Evolutionary conservation across 805 yeast genomes (phyloP), one percentile per base, ranked within the genome.

Genomic region (Sugiyamaella boreocaroliniensis): DNA sequence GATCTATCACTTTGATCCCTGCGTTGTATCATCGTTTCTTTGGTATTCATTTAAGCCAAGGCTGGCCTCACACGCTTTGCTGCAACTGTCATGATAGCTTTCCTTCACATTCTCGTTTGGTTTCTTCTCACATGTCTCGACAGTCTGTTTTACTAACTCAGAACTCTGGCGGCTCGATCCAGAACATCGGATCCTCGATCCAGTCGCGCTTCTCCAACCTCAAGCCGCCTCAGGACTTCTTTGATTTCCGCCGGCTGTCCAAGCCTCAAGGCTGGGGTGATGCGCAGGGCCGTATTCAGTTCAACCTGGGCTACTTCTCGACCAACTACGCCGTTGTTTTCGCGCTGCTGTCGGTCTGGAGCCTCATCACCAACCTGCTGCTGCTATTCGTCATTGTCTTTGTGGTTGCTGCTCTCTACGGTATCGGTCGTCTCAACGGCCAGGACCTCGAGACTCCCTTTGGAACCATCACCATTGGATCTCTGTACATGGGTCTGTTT

Each of bases 241-340:
- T 93, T 65, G 97, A 93, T 68, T 71, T 86, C 65, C 86, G 89
- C 70, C 83, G 96, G 67, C 69, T 93, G 56, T 86, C 96, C 40
- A 89, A 89, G 68, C 99, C 99, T 18, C 82, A 80, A 51, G 89
- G 89, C 69, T 85, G 89, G 68, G 82, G 85, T 47, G 99, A 93
- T 60, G 75, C 86, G 48, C 99, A 93, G 72, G 80, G 86, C 61
- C 82, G 99, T 69, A 88, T 92, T 43, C 72, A 85, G 45, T 93
- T 81, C 76, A 93, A 93, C 71, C 73, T 93, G 68, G 82, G 87
- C 45, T 86, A 92, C 72, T 93, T 82, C 72, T 83, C 88, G 54
- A 83, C 95, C 50, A 93, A 93, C 73, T 93, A 93, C 71, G 77
- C 83, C 51, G 71, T 85, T 45, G 79, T 93, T 49, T 81, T 90